Evolutionary conservation across 805 yeast genomes (phyloP).

Genomic region (Lachancea meyersii): DNA sequence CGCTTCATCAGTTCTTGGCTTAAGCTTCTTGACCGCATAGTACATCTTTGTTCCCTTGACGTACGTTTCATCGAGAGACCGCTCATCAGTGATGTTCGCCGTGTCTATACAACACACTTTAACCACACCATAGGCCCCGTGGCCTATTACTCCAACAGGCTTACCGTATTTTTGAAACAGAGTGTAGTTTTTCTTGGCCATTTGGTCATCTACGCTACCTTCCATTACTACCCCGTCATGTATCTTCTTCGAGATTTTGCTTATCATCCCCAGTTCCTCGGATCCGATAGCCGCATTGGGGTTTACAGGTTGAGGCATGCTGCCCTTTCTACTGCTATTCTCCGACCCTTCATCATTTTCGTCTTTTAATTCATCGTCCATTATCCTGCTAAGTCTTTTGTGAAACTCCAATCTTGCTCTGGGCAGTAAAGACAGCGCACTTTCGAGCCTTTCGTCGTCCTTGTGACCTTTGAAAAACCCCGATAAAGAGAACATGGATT

Average conservation of each 20-base stretch:
- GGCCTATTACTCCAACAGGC: slow-evolving; percentile 58
- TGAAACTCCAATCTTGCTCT: slow-evolving; percentile 13
- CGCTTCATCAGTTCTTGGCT: slow-evolving; percentile 72
- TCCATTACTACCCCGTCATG: slow-evolving; percentile 33
- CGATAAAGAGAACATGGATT: slow-evolving; percentile 20
- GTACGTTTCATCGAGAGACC: slow-evolving; percentile 44
- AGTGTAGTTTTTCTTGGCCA: slow-evolving; percentile 28
- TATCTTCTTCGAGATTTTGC: slow-evolving; percentile 42
- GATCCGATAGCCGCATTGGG: slow-evolving; percentile 43
- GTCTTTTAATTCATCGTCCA: slow-evolving; percentile 12
- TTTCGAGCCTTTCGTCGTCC: slow-evolving; percentile 18
- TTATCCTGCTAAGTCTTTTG: slow-evolving; percentile 12
- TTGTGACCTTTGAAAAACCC: slow-evolving; percentile 22
- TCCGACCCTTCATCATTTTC: slow-evolving; percentile 9
- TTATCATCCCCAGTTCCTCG: slow-evolving; percentile 43
- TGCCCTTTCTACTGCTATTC: slow-evolving; percentile 12
- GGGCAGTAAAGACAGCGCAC: slow-evolving; percentile 21
- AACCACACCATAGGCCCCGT: slow-evolving; percentile 95
- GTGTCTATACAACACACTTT: slow-evolving; percentile 60
- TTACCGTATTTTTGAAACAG: slow-evolving; percentile 45
- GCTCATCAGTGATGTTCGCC: slow-evolving; percentile 10
- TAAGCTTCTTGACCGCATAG: slow-evolving; percentile 88
- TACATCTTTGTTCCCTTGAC: slow-evolving; percentile 61
- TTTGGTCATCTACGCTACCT: slow-evolving; percentile 5
- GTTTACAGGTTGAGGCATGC: slow-evolving; percentile 25